Evolutionary conservation across 805 yeast species (phyloP), one percentile per base, ranked within the genome.

Genomic region (Metschnikowia chrysomelidarum): DNA sequence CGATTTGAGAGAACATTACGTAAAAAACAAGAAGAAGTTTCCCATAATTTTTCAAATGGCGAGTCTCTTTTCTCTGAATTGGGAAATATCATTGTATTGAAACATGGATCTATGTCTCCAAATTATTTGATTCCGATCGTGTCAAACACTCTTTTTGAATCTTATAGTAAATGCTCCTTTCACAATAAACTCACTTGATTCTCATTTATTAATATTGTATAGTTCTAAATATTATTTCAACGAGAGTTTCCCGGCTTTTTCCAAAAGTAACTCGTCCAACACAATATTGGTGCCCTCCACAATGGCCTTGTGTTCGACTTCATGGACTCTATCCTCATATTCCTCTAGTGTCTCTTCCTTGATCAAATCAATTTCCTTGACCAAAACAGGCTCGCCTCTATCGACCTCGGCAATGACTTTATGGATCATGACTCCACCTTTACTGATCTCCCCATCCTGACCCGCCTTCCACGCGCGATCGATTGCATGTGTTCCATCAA

Each of bases 381-480:
- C 89, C 11, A 93, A 63, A 26, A 93, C 60, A 2, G 98, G 97
- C 49, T 82, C 83, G 16, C 98, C 98, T 49, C 81, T 79, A 60
- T 93, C 98, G 5, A 93, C 98, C 51, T 86, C 95, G 30, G 88
- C 86, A 49, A 93, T 89, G n/a, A 93, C 98, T 54, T 83, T 78
- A 66, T 93, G 98, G 28, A 93, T 85, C 98, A 93, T 93, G 34
- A 93, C 85, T 2, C 98, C 98, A 11, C 94, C 96, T 46, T 74
- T 76, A 7, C 71, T 49, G 34, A 80, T 76, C 47, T 77, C 73
- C 7, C 96, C 96, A 18, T 77, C 78, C 54, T 89, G 96, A 24
- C 96, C 96, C 9, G 94, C 95, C 51, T 87, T 70, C 91, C 94
- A 93, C 1, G 97, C 95, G 53, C 98, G 71, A 51, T 93, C 96